Base-by-base conservation (phyloP, 345 rosid species). In the Syzygium jambos region DNA sequence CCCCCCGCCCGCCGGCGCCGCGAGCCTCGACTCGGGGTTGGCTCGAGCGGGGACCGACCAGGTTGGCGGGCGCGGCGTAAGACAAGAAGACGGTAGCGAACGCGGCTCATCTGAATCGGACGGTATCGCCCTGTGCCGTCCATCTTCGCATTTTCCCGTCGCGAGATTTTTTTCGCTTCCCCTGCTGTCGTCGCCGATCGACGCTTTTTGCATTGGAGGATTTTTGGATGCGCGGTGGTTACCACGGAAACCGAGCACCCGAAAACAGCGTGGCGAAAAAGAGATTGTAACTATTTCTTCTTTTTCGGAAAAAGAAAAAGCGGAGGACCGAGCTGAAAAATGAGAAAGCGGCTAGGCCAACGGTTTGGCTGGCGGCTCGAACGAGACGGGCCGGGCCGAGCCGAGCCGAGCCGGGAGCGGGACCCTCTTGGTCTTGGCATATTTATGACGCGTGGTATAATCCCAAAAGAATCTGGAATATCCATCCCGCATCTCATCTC, bases 101-200 rank as follows among this genome's bases (percentile, higher is more conserved):
- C 46, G 46, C 46, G 46, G 46, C 7, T 43, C 1, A 43, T 43
- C 46, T 43, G 46, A 43, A 43, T 6, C 7, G 6, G 46, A 1
- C 7, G 46, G 1, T 43, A 43, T 6, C 1, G 46, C 6, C 43
- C 52, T 51, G 52, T 7, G 12, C 52, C 52, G 13, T 51, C 4
- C 51, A 9, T 25, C 65, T 57, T 57, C 15, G 65, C 13, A 57
- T 57, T 57, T 57, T 57, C 65, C 6, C 11, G 1, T 5, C 3
- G 16, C 0, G 3, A 16, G 7, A 0, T 59, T 29, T 29, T 29
- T 34, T 11, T 59, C 65, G 5, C 65, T 59, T 11, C 30, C 11
- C 11, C 46, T 43, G 5, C 46, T 43, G 46, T 6, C 46, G 46
- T 5, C 16, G 65, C 1, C 29, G 16, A 59, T 59, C 27, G 65